These are phyloP conservation scores for Dothideomycetidae sp. DNA, from an alignment of 2,329 filamentous ascomycete genomes.

Conservation along the genomic window DNA sequence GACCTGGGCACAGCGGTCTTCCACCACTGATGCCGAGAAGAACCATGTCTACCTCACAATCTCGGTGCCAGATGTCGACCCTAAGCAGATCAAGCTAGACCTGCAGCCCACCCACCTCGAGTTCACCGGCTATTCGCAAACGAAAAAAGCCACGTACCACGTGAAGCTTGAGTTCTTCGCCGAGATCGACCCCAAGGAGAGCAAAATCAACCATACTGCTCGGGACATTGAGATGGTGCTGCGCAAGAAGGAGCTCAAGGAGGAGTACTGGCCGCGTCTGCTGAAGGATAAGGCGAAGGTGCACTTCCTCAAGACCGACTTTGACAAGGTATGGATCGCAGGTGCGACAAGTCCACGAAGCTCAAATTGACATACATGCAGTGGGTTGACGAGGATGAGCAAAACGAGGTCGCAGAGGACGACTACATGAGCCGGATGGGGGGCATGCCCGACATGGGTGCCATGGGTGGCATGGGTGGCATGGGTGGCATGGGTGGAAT, in stretches of 20 bases:
- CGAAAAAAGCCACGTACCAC: constrained; percentile 75
- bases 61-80: constrained; percentile 69
- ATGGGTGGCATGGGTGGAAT: constrained; percentile 30
- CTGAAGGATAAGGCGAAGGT: constrained; percentile 80
- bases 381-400: constrained; percentile 98
- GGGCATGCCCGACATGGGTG: constrained; percentile 37
- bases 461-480: constrained; percentile 44
- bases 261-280: constrained; percentile 90
- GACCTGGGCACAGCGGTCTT: constrained; percentile 96
- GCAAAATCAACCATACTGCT: constrained; percentile 74
- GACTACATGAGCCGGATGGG: constrained; percentile 42
- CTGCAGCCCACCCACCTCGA: constrained; percentile 61
- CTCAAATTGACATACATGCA: constrained; percentile 23
- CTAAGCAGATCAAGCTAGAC: constrained; percentile 64
- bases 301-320: constrained; percentile 97
- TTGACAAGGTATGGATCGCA: constrained; percentile 62
- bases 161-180: constrained; percentile 76
- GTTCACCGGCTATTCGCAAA: constrained; percentile 71
- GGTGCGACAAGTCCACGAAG: background rate
- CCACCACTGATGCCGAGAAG: constrained; percentile 60
- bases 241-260: constrained; percentile 90
- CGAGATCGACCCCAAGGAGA: constrained; percentile 76
- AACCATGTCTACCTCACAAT: constrained; percentile 95
- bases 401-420: constrained; percentile 75
- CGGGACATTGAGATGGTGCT: constrained; percentile 84